A percentile compares a stretch with the other conserved stretches of the same genome.
Evolutionary conservation across 129 eudicot species (phyloP).

Genomic region (Ambrosia trifida): DNA sequence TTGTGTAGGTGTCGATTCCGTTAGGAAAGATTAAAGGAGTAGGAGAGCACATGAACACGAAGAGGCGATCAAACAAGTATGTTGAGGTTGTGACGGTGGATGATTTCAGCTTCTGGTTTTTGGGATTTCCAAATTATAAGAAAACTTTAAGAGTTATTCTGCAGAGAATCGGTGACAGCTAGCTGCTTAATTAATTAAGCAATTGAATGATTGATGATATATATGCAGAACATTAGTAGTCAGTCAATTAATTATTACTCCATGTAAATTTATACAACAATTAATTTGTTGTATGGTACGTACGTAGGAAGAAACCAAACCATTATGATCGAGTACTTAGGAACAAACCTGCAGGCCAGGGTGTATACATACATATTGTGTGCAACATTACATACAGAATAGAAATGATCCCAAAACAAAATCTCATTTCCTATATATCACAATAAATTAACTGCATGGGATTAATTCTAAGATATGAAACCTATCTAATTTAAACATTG

Average conservation of each 20-base stretch:
- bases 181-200: slow-evolving; percentile 10
- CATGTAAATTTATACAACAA: too few relatives aligned
- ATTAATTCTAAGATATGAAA: too few relatives aligned
- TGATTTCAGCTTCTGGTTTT: slow-evolving; percentile 44
- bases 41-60: slow-evolving; percentile 22
- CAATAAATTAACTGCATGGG: too few relatives aligned
- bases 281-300: too few relatives aligned
- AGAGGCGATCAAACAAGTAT: slow-evolving; percentile 32
- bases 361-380: too few relatives aligned
- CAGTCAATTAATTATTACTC: not conserved
- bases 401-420: too few relatives aligned
- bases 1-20: slow-evolving; percentile 34
- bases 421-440: too few relatives aligned
- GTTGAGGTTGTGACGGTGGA: slow-evolving; percentile 32
- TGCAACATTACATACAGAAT: too few relatives aligned
- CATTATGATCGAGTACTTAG: too few relatives aligned
- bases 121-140: slow-evolving; percentile 25
- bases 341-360: too few relatives aligned
- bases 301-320: too few relatives aligned
- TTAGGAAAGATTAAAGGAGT: slow-evolving; percentile 24
- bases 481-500: too few relatives aligned
- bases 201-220: not conserved
- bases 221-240: not conserved
- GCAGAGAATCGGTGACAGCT: slow-evolving; percentile 8
- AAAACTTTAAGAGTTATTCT: slow-evolving; percentile 23